phyloP scores from a whole-genome alignment of 768 basidiomycete genomes.

The Trametes cubensis region DNA sequence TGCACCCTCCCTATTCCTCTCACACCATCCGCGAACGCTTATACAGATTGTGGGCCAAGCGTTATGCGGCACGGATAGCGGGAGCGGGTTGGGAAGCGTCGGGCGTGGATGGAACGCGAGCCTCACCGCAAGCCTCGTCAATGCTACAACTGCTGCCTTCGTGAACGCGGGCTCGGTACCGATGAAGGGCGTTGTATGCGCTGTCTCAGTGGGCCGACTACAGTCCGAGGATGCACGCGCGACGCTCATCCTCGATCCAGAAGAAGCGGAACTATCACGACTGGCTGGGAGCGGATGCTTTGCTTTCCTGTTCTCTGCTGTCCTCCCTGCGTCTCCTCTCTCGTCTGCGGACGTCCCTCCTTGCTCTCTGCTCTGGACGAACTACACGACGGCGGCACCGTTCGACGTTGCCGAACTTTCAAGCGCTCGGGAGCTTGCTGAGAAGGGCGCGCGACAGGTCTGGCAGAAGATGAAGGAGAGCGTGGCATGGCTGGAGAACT shows the following conservation, averaged over 20 bases:
- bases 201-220: conserved; percentile 56
- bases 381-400: conserved; percentile 46
- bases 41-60: conserved; percentile 80
- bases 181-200: conserved; percentile 75
- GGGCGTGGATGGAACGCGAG: conserved; percentile 40
- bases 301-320: conserved; percentile 57
- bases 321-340: conserved; percentile 33
- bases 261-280: conserved; percentile 42
- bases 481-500: conserved; percentile 31
- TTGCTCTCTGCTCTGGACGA: conserved; percentile 50
- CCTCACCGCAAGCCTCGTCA: conserved; percentile 66
- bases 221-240: conserved; percentile 13
- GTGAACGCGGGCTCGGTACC: conserved; percentile 71
- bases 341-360: conserved; percentile 12
- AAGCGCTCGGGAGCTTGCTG: conserved; percentile 46
- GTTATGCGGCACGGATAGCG: conserved; percentile 39
- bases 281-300: conserved; percentile 62
- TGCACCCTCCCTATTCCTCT: conserved; percentile 64
- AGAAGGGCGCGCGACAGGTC: conserved; percentile 47
- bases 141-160: conserved; percentile 69
- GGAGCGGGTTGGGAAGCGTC: conserved; percentile 28
- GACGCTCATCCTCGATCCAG: conserved; percentile 55
- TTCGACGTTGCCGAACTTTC: conserved; percentile 55
- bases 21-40: conserved; percentile 68
- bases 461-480: conserved; percentile 52